phyloP scores from a whole-genome alignment of 805 yeast species.

The Metschnikowia cubensis region DNA sequence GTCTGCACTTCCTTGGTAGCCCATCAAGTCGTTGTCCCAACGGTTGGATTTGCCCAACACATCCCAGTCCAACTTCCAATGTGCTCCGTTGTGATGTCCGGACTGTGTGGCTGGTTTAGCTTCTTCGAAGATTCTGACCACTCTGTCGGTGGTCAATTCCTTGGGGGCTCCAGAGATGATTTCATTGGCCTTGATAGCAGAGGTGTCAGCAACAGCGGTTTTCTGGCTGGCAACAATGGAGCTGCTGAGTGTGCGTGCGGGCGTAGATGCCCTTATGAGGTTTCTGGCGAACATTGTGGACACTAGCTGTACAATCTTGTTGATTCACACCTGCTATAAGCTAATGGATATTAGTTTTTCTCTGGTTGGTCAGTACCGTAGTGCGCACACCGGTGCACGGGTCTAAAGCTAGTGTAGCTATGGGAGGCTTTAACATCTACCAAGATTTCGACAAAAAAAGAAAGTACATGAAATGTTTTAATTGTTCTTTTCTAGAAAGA shows the following conservation, averaged over 20 bases:
- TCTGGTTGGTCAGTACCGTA: conserved; percentile 18
- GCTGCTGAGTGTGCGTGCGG: conserved; percentile 26
- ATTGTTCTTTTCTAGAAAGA: no score
- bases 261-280: conserved; percentile 17
- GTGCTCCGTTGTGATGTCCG: conserved; percentile 49
- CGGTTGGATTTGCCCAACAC: conserved; percentile 69
- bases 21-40: conserved; percentile 88
- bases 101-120: conserved; percentile 81
- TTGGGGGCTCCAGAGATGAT: conserved; percentile 73
- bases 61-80: conserved; percentile 85
- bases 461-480: background rate
- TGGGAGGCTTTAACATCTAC: background rate
- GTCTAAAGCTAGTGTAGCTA: background rate
- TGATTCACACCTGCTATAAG: background rate
- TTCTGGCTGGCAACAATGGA: conserved; percentile 18
- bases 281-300: conserved; percentile 24
- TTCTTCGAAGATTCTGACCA: conserved; percentile 73
- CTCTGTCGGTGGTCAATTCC: conserved; percentile 56
- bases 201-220: conserved; percentile 23
- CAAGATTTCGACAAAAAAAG: background rate
- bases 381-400: conserved; percentile 14
- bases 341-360: conserved; percentile 7
- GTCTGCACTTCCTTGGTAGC: conserved; percentile 77
- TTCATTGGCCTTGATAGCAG: conserved; percentile 44
- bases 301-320: background rate